Evolutionary conservation across 441 rosid species (phyloP), one percentile per base, ranked within the genome.

Genomic region (Gossypium davidsonii): DNA sequence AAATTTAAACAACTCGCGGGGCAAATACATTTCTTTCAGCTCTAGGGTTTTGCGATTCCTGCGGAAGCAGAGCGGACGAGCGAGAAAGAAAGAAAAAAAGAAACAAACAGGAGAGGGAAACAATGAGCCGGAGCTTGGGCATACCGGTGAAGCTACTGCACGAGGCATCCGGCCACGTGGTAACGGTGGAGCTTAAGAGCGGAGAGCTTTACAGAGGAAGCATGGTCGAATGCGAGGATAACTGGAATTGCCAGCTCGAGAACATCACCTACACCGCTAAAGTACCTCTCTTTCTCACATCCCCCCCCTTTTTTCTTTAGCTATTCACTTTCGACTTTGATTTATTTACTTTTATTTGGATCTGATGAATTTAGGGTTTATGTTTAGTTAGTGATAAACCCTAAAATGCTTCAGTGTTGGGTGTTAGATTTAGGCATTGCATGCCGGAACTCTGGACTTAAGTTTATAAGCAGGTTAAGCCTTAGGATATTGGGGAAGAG

Each of bases 241-340:
- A 93, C 91, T 95, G 99, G 99, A 93, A 91, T 79, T 91, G 97
- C 79, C 98, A 93, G 85, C 98, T 93, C 81, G 97, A 94, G 82
- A 90, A 70, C 75, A 92, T 92, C 76, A 94, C 97, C 49, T 93
- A 78, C 83, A 95, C 97, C 28, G 93, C 99, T 34, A 91, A 86
- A 92, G 99, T 87, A 72, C 60, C 8, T 8, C n/a, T 17, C 57
- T 18, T 65, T 65, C 53, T 37, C 18, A 17, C 21, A 5, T 46
- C 17, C 1, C 4, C 37, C 17, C 39, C 17, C 20, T 63, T 23
- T 7, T 5, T 37, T 51, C 31, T 6, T 10, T 58, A 14, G 6
- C 23, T 79, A 14, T 28, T 39, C 8, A 10, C 0, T 49, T 15
- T 5, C 15, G 55, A 8, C 26, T 58, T 72, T 34, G 44, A 25